Evolutionary conservation across 306 rosid species (phyloP).

Genomic region (Senna tora): DNA sequence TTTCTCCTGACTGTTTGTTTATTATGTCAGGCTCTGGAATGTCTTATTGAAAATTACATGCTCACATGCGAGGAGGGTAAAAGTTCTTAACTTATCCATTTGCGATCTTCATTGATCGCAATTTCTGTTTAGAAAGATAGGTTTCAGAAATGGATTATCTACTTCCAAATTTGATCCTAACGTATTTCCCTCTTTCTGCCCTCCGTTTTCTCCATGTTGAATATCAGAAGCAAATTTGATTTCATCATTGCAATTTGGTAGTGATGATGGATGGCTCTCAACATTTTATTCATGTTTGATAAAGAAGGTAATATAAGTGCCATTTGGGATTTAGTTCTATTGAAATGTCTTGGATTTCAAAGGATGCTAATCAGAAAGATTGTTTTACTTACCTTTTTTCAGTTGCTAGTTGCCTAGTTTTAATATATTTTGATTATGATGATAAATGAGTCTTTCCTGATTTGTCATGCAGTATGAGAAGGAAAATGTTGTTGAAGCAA

Average conservation of each 20-base stretch:
- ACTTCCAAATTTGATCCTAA: conserved; percentile 30
- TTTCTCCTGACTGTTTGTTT: conserved; percentile 35
- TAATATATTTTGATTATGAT: conserved; percentile 7
- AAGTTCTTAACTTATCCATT: conserved; percentile 24
- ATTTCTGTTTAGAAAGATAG: conserved; percentile 1
- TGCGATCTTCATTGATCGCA: conserved; percentile 20
- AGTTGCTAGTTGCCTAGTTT: neutral
- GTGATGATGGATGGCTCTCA: conserved; percentile 94
- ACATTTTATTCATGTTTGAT: conserved; percentile 87
- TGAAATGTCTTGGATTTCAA: conserved; percentile 16
- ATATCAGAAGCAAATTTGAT: conserved; percentile 76
- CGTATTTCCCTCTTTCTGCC: conserved; percentile 16
- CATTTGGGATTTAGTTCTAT: conserved; percentile 30
- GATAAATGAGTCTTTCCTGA: conserved; percentile 30
- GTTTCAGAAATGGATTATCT: conserved; percentile 13
- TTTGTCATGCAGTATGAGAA: conserved; percentile 72
- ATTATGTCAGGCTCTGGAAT: conserved; percentile 86
- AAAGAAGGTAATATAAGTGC: conserved; percentile 72
- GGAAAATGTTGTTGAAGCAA: conserved; percentile 78
- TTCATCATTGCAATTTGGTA: conserved; percentile 82
- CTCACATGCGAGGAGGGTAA: conserved; percentile 91
- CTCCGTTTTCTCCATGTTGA: conserved; percentile 38
- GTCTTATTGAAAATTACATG: conserved; percentile 96
- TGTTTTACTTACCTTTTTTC: conserved; percentile 2
- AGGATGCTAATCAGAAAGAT: conserved; percentile 1